phyloP scores from a whole-genome alignment of 139 green algal genomes.

The Coelastrella sp. region DNA sequence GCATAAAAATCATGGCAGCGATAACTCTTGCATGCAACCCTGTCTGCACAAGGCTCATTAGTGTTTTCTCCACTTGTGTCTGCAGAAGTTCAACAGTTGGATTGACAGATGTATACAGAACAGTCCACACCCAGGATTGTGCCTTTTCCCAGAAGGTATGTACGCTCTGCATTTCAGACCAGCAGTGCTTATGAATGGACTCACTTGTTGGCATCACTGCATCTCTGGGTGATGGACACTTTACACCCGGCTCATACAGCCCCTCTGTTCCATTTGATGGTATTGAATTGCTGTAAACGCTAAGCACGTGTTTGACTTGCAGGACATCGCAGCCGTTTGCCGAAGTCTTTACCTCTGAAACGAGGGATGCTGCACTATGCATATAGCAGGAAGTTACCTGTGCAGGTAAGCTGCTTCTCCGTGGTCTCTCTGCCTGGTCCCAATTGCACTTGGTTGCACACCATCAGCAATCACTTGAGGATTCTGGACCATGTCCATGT shows the following conservation, averaged over 20 bases:
- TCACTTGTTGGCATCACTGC: no score
- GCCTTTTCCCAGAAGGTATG: constrained; percentile 82
- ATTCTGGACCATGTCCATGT: no score
- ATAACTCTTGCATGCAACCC: no score
- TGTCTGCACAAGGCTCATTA: no score
- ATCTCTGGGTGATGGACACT: no score
- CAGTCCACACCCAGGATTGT: constrained; percentile 67
- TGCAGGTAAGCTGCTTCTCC: constrained; percentile 82
- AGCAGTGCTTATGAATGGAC: neutral
- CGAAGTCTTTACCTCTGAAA: constrained; percentile 84
- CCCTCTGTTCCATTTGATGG: no score
- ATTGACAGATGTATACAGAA: constrained; percentile 63
- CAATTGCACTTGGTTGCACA: no score
- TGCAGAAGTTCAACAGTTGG: constrained; percentile 77
- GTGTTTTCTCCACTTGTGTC: neutral
- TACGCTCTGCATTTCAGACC: neutral
- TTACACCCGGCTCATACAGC: no score
- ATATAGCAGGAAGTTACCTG: constrained; percentile 76
- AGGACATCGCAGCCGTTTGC: constrained; percentile 79
- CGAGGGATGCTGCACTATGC: constrained; percentile 92
- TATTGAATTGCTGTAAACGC: neutral
- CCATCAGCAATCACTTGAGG: no score
- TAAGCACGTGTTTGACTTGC: neutral
- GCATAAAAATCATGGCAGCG: no score
- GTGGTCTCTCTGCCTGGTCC: no score